Conservation (phyloP, 768 basidiomycete genomes). For the Candolleomyces eurysporus region DNA sequence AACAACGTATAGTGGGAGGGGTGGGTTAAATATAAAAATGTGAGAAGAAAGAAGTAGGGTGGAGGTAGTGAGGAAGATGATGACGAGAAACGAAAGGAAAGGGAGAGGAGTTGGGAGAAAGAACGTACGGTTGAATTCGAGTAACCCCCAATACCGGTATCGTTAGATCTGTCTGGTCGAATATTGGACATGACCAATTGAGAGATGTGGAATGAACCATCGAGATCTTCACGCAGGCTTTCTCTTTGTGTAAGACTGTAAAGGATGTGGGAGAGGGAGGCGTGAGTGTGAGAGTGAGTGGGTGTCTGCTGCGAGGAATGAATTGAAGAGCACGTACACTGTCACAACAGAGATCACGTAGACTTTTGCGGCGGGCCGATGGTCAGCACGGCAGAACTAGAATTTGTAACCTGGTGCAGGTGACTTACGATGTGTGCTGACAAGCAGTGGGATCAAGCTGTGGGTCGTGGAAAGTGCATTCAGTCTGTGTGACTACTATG, state of each 20-base stretch:
- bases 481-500: not conserved
- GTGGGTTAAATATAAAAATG: too few species aligned
- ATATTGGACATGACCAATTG: slow-evolving; percentile 3
- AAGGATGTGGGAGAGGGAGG: not conserved
- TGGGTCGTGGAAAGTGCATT: not conserved
- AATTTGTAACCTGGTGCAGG: not conserved
- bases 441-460: slow-evolving; percentile 8
- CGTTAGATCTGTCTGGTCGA: too few species aligned
- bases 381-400: not conserved
- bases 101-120: too few species aligned
- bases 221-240: slow-evolving; percentile 6
- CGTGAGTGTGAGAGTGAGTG: not conserved
- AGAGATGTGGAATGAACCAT: slow-evolving; percentile 9
- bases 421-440: slow-evolving; percentile 6
- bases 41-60: too few species aligned
- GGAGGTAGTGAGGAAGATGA: too few species aligned
- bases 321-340: slow-evolving; percentile 1
- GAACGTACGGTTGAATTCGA: too few species aligned
- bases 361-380: not conserved
- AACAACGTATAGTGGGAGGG: too few species aligned
- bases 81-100: too few species aligned
- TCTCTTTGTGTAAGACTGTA: slow-evolving; percentile 7
- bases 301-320: not conserved
- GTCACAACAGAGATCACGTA: slow-evolving; percentile 10
- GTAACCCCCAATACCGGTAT: too few species aligned